Evolutionary conservation across 2,329 filamentous ascomycete genomes (phyloP).

Genomic region (Colletotrichum coccodes): DNA sequence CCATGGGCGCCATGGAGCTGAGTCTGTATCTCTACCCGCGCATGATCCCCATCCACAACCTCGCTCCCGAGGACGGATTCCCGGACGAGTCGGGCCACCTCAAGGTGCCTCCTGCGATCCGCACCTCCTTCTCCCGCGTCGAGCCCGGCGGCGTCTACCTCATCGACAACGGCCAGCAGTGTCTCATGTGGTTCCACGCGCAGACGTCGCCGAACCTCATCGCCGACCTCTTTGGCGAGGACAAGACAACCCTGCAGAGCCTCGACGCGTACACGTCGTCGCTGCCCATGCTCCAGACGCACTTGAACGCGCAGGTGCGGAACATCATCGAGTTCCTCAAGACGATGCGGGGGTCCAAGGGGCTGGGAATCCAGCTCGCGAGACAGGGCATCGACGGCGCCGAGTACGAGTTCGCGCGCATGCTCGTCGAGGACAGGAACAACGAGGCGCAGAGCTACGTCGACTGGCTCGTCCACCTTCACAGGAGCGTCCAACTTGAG

Average conservation of each 20-base stretch:
- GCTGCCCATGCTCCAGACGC: slow-evolving; percentile 87
- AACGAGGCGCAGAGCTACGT: slow-evolving; percentile 98
- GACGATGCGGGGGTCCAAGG: slow-evolving; percentile 84
- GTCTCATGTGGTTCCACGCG: slow-evolving; percentile 90
- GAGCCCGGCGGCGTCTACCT: slow-evolving; percentile 95
- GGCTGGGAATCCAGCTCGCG: slow-evolving; percentile 88
- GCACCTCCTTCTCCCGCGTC: slow-evolving; percentile 86
- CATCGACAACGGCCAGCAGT: slow-evolving; percentile 93
- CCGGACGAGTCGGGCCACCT: slow-evolving; percentile 92
- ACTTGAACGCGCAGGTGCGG: slow-evolving; percentile 92
- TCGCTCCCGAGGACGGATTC: slow-evolving; percentile 89
- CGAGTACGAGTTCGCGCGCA: slow-evolving; percentile 93
- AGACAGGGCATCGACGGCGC: slow-evolving; percentile 93
- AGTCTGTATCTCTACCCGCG: slow-evolving; percentile 94
- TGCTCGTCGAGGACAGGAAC: slow-evolving; percentile 93
- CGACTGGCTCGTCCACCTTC: slow-evolving; percentile 96
- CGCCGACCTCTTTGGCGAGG: slow-evolving; percentile 87
- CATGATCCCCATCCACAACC: slow-evolving; percentile 91
- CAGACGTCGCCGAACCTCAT: slow-evolving; percentile 94
- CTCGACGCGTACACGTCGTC: slow-evolving; percentile 85
- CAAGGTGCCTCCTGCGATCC: slow-evolving; percentile 81
- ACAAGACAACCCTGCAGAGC: slow-evolving; percentile 74
- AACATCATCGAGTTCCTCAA: slow-evolving; percentile 92
- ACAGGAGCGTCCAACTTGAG: slow-evolving; percentile 93
- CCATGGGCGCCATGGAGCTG: slow-evolving; percentile 86